Base-by-base conservation (phyloP, 202 grass and related monocot genomes). In the Saccharum hybrid region DNA sequence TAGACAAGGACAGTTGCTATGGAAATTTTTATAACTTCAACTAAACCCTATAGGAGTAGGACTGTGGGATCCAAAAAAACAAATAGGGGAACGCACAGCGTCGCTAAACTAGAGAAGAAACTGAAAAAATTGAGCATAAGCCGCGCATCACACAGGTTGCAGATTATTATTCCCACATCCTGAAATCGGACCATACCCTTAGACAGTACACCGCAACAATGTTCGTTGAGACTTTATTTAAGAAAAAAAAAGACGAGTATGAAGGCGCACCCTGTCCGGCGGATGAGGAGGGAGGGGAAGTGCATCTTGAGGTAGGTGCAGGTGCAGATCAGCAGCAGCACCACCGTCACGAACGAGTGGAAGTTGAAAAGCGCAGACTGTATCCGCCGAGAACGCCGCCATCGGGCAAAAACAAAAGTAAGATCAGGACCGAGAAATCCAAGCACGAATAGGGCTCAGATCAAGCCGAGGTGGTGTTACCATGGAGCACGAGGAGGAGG, bases 301-400 rank as follows among this genome's bases (percentile, higher is more conserved):
- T 90, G 90, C 90, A 92, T 92, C 90, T 92, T 95, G 63, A 95
- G 75, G 88, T 89, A 95, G 48, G 90, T 92, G 46, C 90, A 92
- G 18, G 90, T 90, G 93, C 93, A 95, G 90, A 92, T 89, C 83
- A 92, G 80, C 46, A 95, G 77, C 63, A 95, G 81, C 61, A 95
- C 86, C 62, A 92, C 93, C 30, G 77, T 95, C 54, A 95, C 76
- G 67, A 95, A 95, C 18, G 93, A 95, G 72, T 95, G 90, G 76
- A 95, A 95, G 83, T 95, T 92, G 82, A 95, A 95, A 43, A 95
- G 80, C 85, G 90, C 90, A 77, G 93, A 95, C 93, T 95, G 76
- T 46, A 73, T 39, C 59, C 59, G 28, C 31, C 66, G 19, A 39
- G 13, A 79, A 63, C 52, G 10, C 10, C 22, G 21, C 8, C 21